Evolutionary conservation across 441 rosid genomes (phyloP), one percentile per base, ranked within the genome.

Genomic region (Dalechampia spathulata): DNA sequence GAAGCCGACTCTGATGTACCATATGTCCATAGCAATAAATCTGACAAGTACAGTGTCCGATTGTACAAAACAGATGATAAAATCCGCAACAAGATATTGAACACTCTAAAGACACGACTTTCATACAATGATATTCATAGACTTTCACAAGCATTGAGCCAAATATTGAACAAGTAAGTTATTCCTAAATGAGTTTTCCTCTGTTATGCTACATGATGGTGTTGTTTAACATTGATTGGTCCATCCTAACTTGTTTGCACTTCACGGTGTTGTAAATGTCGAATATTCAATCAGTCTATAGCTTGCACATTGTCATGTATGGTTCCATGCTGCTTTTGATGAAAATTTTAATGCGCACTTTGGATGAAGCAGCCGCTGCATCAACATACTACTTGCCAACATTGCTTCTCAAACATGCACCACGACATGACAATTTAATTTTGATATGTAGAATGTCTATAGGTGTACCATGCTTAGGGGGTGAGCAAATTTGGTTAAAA

Each of bases 141-240:
- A 52, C 80, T 90, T 49, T 77, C 84, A 14, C 73, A 48, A 28
- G 40, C 68, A 7, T 46, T 84, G 52, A 74, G 75, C 75, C 69
- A 53, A 23, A 84, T 94, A 64, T 73, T 94, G 34, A 40, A 75
- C 72, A 90, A 70, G 99, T 87, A 79, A 80, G 97, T 52, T 36
- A 13, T 21, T 52, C 34, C 34, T 30, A 8, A 30, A 30, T n/a
- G n/a, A n/a, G n/a, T n/a, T n/a, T n/a, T n/a, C n/a, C n/a, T n/a
- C n/a, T n/a, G n/a, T n/a, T n/a, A n/a, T n/a, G n/a, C n/a, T n/a
- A n/a, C n/a, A n/a, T n/a, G n/a, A n/a, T n/a, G n/a, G n/a, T n/a
- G n/a, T n/a, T n/a, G n/a, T n/a, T n/a, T n/a, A n/a, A 17, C 30
- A 13, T 25, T 10, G 10, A 20, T 40, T 20, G 14, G 15, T 26